These are phyloP conservation scores for Trichosporon sp. DNA, from an alignment of 1,284 basidiomycete species.

Conservation along the genomic window DNA sequence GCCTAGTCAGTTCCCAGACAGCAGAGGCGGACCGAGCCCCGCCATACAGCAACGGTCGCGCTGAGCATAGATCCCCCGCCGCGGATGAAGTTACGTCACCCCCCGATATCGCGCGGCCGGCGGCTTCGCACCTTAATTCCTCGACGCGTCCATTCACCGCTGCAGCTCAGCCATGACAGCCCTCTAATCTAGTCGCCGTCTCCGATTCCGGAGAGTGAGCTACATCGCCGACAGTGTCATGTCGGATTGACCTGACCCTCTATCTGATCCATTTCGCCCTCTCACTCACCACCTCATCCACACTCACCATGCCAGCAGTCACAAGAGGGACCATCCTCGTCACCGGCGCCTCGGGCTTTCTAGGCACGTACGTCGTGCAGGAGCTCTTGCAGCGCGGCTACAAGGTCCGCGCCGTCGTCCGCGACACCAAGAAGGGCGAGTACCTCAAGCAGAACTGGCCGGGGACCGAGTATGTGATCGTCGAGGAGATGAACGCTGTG, in stretches of 20 bases:
- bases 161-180: background rate
- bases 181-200: too few species aligned
- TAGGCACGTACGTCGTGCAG: conserved; percentile 29
- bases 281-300: background rate
- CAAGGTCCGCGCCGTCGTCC: conserved; percentile 55
- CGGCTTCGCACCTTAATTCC: background rate
- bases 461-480: conserved; percentile 47
- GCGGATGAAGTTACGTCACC: background rate
- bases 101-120: background rate
- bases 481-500: conserved; percentile 56
- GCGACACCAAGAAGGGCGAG: conserved; percentile 51
- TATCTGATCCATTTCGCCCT: background rate
- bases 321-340: conserved; percentile 46
- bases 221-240: too few species aligned
- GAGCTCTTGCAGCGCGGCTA: conserved; percentile 23
- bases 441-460: conserved; percentile 51
- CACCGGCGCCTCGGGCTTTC: conserved; percentile 44
- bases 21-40: background rate
- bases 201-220: too few species aligned
- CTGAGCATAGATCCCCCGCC: background rate
- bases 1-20: too few species aligned
- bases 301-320: conserved; percentile 47
- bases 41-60: background rate
- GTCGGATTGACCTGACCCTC: too few species aligned
- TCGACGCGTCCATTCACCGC: background rate